These are phyloP conservation scores for Solanum habrochaites DNA, from an alignment of 257 asterid genomes.

Conservation along the genomic window DNA sequence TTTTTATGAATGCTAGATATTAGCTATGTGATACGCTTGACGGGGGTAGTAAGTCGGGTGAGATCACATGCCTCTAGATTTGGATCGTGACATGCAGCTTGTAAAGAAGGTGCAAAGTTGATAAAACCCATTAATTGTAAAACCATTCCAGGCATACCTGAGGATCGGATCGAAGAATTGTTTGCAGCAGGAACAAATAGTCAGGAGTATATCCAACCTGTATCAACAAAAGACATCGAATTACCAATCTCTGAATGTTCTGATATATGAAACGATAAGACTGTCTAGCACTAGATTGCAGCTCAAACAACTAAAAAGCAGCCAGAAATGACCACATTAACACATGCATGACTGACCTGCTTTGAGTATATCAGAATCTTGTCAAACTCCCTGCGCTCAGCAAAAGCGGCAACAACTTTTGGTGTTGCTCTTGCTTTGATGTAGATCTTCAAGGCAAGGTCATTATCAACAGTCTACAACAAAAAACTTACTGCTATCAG, in stretches of 20 bases:
- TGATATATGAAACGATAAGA: background rate
- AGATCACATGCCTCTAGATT: background rate
- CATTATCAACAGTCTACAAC: constrained; percentile 93
- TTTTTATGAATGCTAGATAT: background rate
- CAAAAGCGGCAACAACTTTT: constrained; percentile 98
- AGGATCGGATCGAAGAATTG: constrained; percentile 97
- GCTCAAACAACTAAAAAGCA: background rate
- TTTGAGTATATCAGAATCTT: constrained; percentile 92
- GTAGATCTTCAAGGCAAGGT: constrained; percentile 93
- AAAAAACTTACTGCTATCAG: background rate
- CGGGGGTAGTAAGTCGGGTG: background rate
- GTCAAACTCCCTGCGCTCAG: constrained; percentile 98
- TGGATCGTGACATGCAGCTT: background rate
- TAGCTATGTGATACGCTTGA: background rate
- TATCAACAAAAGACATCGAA: constrained; percentile 3
- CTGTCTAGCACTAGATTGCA: background rate
- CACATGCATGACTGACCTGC: constrained; percentile 45
- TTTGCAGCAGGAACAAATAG: constrained; percentile 93
- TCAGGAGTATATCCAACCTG: constrained; percentile 99
- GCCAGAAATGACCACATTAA: background rate
- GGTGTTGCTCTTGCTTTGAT: constrained; percentile 99
- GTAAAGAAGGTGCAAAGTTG: background rate
- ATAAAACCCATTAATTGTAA: background rate
- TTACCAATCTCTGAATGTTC: background rate
- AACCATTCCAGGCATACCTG: constrained; percentile 45